Evolutionary conservation across 495 filamentous ascomycete genomes (phyloP), one percentile per base, ranked within the genome.

Genomic region (Durotheca rogersii): DNA sequence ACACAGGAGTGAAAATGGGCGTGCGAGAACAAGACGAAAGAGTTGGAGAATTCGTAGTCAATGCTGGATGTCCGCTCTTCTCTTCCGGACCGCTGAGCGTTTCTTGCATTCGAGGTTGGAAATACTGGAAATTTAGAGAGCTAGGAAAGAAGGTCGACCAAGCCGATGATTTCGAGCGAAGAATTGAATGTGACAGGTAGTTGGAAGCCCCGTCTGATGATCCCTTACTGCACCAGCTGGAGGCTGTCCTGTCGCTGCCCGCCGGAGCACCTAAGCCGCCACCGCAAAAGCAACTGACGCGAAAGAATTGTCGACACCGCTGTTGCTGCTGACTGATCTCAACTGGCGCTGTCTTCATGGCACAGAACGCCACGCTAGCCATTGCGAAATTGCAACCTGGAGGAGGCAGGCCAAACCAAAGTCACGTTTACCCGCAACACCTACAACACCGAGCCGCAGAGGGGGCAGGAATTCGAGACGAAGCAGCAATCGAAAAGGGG

Each of bases 311-410:
- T 9, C 9, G 23, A 27, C 9, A 9, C 9, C 9, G 18, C 6
- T 54, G 56, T 50, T 59, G 53, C 46, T 42, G 46, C 46, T 46
- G 23, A 33, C 49, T 31, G 35, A 59, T 54, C 50, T 40, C 56
- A n/a, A n/a, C n/a, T n/a, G n/a, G n/a, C n/a, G n/a, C n/a, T n/a
- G n/a, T n/a, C n/a, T n/a, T n/a, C n/a, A n/a, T n/a, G n/a, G n/a
- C n/a, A n/a, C n/a, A n/a, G n/a, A n/a, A n/a, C n/a, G n/a, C n/a
- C n/a, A n/a, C n/a, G n/a, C n/a, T n/a, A n/a, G n/a, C n/a, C n/a
- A n/a, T n/a, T n/a, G n/a, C n/a, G n/a, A n/a, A n/a, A n/a, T n/a
- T n/a, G n/a, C n/a, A n/a, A n/a, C n/a, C n/a, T n/a, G n/a, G n/a
- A n/a, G n/a, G n/a, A n/a, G n/a, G n/a, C n/a, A n/a, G n/a, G n/a